Conservation (phyloP, 1,139 yeast species). For the Yamadazyma buinensis region DNA sequence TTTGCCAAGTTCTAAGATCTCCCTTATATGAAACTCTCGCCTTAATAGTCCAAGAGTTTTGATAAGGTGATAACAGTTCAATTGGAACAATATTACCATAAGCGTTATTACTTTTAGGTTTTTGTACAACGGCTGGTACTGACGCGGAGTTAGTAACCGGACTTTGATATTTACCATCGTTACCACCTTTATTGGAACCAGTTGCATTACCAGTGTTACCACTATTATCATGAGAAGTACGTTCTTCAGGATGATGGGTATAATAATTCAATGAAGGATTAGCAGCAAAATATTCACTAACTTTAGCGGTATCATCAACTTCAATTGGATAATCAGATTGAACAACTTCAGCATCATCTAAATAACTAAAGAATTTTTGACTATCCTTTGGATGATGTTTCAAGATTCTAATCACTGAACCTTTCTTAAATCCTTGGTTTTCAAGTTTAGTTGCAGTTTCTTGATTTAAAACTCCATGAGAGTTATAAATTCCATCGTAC, state of each 20-base stretch:
- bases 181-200: not conserved
- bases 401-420: slow-evolving; percentile 32
- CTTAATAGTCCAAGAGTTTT: slow-evolving; percentile 85
- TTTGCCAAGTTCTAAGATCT: slow-evolving; percentile 85
- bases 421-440: slow-evolving; percentile 36
- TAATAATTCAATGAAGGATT: slow-evolving; percentile 53
- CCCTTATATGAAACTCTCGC: slow-evolving; percentile 89
- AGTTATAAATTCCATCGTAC: slow-evolving; percentile 60
- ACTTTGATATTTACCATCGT: slow-evolving; percentile 11
- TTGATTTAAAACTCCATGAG: slow-evolving; percentile 67
- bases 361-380: slow-evolving; percentile 52
- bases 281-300: slow-evolving; percentile 51
- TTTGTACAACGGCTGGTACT: slow-evolving; percentile 6
- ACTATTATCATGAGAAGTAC: slow-evolving; percentile 7
- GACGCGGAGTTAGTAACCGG: slow-evolving; percentile 9
- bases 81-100: slow-evolving; percentile 50
- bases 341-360: slow-evolving; percentile 49
- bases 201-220: too few species aligned
- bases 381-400: slow-evolving; percentile 46
- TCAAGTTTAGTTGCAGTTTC: slow-evolving; percentile 50
- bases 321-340: slow-evolving; percentile 38
- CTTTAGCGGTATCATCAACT: slow-evolving; percentile 34
- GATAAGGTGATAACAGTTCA: slow-evolving; percentile 88
- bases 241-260: slow-evolving; percentile 10
- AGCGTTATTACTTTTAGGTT: slow-evolving; percentile 17